phyloP scores from a whole-genome alignment of 2,329 filamentous ascomycete genomes.

The Lasiodiplodia theobromae region DNA sequence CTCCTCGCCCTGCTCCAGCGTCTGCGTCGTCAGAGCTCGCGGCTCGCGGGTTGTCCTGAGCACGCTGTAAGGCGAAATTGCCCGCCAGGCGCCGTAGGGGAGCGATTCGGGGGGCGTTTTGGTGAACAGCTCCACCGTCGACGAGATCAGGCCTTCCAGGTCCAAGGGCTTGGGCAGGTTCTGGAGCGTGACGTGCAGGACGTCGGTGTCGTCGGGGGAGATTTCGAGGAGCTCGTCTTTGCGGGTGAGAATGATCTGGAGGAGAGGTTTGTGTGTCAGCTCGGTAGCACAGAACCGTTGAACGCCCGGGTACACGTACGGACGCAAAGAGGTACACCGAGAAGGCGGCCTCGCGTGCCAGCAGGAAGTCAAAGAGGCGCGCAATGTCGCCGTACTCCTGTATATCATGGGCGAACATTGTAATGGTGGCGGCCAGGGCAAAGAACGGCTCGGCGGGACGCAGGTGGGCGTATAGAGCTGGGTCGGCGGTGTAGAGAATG shows the following conservation, averaged over 20 bases:
- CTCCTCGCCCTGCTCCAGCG: constrained; percentile 68
- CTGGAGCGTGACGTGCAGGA: constrained; percentile 84
- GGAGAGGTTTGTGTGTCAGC: constrained; percentile 8
- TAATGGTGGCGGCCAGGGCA: constrained; percentile 89
- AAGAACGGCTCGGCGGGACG: constrained; percentile 85
- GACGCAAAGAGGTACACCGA: constrained; percentile 85
- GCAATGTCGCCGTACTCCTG: constrained; percentile 88
- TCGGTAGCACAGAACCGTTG: constrained; percentile 20
- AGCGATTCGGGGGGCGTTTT: constrained; percentile 75
- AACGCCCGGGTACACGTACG: constrained; percentile 37
- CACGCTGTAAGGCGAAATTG: constrained; percentile 77
- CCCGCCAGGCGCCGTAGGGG: constrained; percentile 68
- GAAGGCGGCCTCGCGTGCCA: constrained; percentile 87
- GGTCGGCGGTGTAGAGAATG: constrained; percentile 76
- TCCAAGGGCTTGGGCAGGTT: constrained; percentile 84
- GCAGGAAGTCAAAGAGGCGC: constrained; percentile 88
- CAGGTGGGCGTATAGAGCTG: constrained; percentile 76
- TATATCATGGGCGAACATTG: constrained; percentile 96
- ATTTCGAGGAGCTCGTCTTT: constrained; percentile 85
- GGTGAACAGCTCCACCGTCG: constrained; percentile 69
- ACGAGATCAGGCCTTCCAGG: constrained; percentile 76
- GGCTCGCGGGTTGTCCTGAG: constrained; percentile 78
- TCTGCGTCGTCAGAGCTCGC: constrained; percentile 60
- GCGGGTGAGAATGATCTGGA: constrained; percentile 77
- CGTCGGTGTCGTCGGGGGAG: constrained; percentile 83